These are phyloP conservation scores for Boeremia exigua DNA, from an alignment of 2,329 filamentous ascomycete genomes.

Conservation along the genomic window DNA sequence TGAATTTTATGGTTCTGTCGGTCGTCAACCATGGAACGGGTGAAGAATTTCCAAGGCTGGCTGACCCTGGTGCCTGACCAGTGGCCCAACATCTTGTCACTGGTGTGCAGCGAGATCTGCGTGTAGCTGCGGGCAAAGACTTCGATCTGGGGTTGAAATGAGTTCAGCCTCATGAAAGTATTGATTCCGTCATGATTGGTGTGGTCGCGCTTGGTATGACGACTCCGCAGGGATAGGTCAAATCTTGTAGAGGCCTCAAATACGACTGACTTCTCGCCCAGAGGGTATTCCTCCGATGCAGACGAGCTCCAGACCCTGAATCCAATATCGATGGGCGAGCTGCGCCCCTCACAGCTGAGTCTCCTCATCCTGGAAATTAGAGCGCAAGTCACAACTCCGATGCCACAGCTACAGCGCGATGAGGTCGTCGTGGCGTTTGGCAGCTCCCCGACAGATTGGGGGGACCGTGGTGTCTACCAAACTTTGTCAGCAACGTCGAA, in stretches of 20 bases:
- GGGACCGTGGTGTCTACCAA: neutral
- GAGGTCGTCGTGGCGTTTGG: neutral
- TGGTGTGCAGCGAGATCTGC: neutral
- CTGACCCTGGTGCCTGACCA: slow-evolving; percentile 2
- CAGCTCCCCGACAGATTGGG: neutral
- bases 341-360: slow-evolving; percentile 1
- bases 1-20: neutral
- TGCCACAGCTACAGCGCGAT: neutral
- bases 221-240: slow-evolving; percentile 3
- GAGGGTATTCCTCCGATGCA: neutral
- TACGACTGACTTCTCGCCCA: neutral
- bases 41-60: neutral
- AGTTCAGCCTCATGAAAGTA: slow-evolving; percentile 5
- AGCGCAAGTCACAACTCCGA: neutral
- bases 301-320: neutral
- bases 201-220: slow-evolving; percentile 2
- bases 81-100: neutral
- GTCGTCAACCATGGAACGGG: neutral
- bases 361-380: neutral
- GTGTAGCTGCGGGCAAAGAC: neutral
- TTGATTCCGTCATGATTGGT: slow-evolving; percentile 12
- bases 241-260: slow-evolving; percentile 1
- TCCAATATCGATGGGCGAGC: neutral
- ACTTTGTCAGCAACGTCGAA: slow-evolving; percentile 3
- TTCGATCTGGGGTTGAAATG: neutral